Conservation (phyloP, 1,284 basidiomycete species). For the Ceratobasidium theobromae region DNA sequence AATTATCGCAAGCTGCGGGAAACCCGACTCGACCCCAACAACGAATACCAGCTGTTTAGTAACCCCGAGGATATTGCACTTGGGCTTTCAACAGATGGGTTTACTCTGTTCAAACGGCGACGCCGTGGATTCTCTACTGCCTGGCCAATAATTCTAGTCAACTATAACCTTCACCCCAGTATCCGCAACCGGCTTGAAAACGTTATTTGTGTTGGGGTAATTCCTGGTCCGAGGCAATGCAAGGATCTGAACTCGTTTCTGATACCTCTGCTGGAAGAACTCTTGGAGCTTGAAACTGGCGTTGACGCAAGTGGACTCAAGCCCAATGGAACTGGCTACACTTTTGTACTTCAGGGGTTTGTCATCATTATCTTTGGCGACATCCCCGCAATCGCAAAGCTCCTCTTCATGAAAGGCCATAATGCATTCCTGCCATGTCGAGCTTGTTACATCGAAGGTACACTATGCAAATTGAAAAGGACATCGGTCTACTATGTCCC, state of each 20-base stretch:
- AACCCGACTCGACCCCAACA: background rate
- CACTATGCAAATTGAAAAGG: slow-evolving; percentile 35
- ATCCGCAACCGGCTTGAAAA: slow-evolving; percentile 26
- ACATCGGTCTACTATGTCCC: slow-evolving; percentile 25
- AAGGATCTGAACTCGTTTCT: slow-evolving; percentile 36
- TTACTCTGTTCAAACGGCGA: slow-evolving; percentile 45
- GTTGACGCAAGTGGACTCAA: background rate
- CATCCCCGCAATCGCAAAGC: slow-evolving; percentile 32
- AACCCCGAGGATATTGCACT: slow-evolving; percentile 43
- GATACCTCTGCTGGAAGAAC: slow-evolving; percentile 32
- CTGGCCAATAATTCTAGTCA: slow-evolving; percentile 36
- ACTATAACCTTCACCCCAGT: slow-evolving; percentile 35
- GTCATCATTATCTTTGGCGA: slow-evolving; percentile 33
- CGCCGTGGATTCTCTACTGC: slow-evolving; percentile 43
- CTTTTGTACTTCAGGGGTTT: slow-evolving; percentile 33
- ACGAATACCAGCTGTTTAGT: slow-evolving; percentile 40
- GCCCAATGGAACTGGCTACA: background rate
- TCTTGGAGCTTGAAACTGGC: slow-evolving; percentile 27
- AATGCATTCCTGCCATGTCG: slow-evolving; percentile 33
- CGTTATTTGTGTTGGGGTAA: slow-evolving; percentile 34
- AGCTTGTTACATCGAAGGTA: slow-evolving; percentile 32
- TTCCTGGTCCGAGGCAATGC: slow-evolving; percentile 33
- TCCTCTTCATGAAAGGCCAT: slow-evolving; percentile 34
- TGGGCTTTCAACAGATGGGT: slow-evolving; percentile 45
- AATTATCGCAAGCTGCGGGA: slow-evolving; percentile 18